Base-by-base conservation (phyloP, 371 early-diverging fungal genomes). In the Lichtheimia hyalospora region DNA sequence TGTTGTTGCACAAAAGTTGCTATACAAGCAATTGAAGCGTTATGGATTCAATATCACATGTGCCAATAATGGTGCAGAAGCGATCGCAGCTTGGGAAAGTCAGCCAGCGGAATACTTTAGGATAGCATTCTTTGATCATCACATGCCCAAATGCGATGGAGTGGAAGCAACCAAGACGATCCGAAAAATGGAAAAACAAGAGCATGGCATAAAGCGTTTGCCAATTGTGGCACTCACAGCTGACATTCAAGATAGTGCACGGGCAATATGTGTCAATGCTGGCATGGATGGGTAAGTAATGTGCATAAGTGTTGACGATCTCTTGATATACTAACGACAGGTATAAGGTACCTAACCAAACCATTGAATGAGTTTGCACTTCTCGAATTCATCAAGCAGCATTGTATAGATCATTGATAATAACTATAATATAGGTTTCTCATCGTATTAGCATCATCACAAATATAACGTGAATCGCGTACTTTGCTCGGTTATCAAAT, bases 61-160 rank as follows among this genome's bases (percentile, higher is more conserved):
- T 27, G 79, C 79, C 5, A 78, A 75, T 40, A 78, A 78, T 40
- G 79, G 79, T 16, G 59, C 66, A 21, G 79, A 78, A 49, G 79
- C 79, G 1, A 54, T 78, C 1, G 65, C 67, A 34, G 58, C 64
- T n/a, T 78, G 79, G 79, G 49, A 16, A 1, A 61, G 43, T 21
- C 69, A 71, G 24, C 74, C 75, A 1, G 49, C 46, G 2, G 63
- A 68, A 0, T 71, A 69, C 52, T 77, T 73, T 49, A 54, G 49
- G 12, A 71, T 77, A 70, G 77, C 63, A 1, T 74, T 77, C 28
- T 77, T 78, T 62, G 79, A 78, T 59, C 75, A 78, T 57, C 79
- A 78, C 57, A 78, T 78, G 79, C 79, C 79, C 27, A 70, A 74
- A 58, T 75, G 79, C 51, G 79, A 78, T 65, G 79, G 79, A 20